Percentiles rank a stretch among this genome's conserved stretches.
These are phyloP conservation scores for Chlamydomonas asymmetrica DNA, from an alignment of 139 green algal species.

Conservation along the genomic window DNA sequence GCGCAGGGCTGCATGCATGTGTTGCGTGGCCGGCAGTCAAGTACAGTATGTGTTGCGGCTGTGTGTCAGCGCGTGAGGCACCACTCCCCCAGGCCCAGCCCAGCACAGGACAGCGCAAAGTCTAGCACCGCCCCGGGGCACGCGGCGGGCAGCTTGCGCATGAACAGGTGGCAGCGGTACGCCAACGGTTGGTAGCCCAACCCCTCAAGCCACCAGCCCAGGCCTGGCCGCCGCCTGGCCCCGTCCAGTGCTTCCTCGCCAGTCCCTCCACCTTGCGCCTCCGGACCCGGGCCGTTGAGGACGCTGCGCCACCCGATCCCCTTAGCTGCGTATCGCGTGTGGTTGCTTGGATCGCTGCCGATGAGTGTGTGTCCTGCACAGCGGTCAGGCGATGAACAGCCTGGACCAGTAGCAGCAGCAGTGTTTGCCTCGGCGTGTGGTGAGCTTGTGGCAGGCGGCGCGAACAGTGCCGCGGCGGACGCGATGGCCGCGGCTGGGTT, in stretches of 20 bases:
- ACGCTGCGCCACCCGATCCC: background rate
- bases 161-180: slow-evolving; percentile 25
- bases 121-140: background rate
- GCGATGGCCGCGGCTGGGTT: background rate
- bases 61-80: slow-evolving; percentile 1
- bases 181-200: slow-evolving; percentile 9
- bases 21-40: too few species aligned
- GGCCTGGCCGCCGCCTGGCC: background rate
- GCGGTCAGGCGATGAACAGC: background rate
- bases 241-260: background rate
- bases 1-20: too few species aligned
- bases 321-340: too few species aligned
- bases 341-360: background rate
- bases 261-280: background rate
- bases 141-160: slow-evolving; percentile 7
- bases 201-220: slow-evolving; percentile 9
- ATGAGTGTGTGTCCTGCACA: background rate
- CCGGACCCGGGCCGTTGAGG: background rate
- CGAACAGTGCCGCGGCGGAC: too few species aligned
- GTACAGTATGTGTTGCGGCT: too few species aligned
- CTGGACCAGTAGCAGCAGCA: too few species aligned
- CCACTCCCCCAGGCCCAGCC: slow-evolving; percentile 16
- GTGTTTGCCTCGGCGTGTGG: background rate
- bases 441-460: too few species aligned
- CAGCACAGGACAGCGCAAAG: slow-evolving; percentile 1